A percentile compares a stretch with the other conserved stretches of the same genome.
phyloP scores from a whole-genome alignment of 768 basidiomycete species.

The Boletus reticulatus region DNA sequence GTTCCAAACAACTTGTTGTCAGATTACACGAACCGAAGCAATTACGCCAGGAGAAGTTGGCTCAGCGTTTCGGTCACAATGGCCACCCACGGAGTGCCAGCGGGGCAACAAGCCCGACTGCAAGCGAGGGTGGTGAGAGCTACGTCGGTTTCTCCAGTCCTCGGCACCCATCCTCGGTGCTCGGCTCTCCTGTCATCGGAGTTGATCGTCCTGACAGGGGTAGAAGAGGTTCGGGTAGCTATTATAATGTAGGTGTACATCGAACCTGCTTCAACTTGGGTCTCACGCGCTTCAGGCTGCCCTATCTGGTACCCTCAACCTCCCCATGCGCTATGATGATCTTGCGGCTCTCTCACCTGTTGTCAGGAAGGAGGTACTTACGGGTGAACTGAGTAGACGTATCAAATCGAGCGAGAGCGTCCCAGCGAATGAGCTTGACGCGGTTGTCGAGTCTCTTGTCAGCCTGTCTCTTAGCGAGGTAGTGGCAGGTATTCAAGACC shows the following conservation, averaged over 20 bases:
- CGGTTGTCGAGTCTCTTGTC: slow-evolving; percentile 72
- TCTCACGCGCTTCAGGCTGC: slow-evolving; percentile 56
- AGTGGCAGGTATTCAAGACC: slow-evolving; percentile 71
- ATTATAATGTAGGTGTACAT: slow-evolving; percentile 62
- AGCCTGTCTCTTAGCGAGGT: slow-evolving; percentile 71
- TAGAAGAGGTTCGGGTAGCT: slow-evolving; percentile 81
- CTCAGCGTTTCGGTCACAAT: slow-evolving; percentile 76
- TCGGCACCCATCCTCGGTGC: slow-evolving; percentile 46
- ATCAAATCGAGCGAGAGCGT: slow-evolving; percentile 58
- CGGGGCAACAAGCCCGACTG: slow-evolving; percentile 82
- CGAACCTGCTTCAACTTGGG: not conserved
- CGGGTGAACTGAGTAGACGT: slow-evolving; percentile 77
- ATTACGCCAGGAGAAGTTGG: slow-evolving; percentile 85
- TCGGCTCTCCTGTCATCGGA: slow-evolving; percentile 56
- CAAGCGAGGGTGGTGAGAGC: slow-evolving; percentile 78
- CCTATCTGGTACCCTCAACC: slow-evolving; percentile 70
- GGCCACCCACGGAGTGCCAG: slow-evolving; percentile 78
- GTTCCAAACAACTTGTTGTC: slow-evolving; percentile 78
- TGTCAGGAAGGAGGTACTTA: slow-evolving; percentile 81
- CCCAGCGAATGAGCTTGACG: slow-evolving; percentile 53
- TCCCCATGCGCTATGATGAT: slow-evolving; percentile 88
- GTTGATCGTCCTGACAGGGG: slow-evolving; percentile 62
- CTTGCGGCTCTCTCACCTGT: slow-evolving; percentile 80
- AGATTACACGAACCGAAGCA: slow-evolving; percentile 90
- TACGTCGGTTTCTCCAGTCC: slow-evolving; percentile 75